These are phyloP conservation scores for Amphicarpaea edgeworthii DNA, from an alignment of 306 rosid species.

Conservation along the genomic window DNA sequence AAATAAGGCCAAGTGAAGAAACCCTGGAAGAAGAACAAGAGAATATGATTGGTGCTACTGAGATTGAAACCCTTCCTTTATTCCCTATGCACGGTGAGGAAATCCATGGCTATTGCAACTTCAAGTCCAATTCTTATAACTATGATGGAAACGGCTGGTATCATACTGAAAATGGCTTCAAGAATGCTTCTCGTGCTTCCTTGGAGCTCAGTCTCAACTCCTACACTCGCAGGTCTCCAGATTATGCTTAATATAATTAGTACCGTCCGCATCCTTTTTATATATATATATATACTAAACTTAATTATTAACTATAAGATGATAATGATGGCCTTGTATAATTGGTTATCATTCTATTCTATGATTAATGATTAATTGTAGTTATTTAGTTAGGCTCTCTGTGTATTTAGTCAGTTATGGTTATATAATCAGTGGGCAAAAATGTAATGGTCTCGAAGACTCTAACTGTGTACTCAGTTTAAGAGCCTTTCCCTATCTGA, in stretches of 20 bases:
- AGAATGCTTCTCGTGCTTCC: constrained; percentile 65
- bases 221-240: constrained; percentile 64
- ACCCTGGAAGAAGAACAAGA: constrained; percentile 46
- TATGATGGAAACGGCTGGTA: constrained; percentile 59
- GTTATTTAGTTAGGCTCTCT: constrained; percentile 35
- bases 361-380: constrained; percentile 21
- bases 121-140: constrained; percentile 60
- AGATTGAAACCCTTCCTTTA: constrained; percentile 92
- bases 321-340: constrained; percentile 21
- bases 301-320: neutral
- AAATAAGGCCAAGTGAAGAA: constrained; percentile 54
- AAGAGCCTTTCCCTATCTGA: constrained; percentile 45
- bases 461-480: constrained; percentile 37
- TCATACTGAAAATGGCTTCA: constrained; percentile 49
- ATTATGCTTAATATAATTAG: constrained; percentile 51
- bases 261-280: neutral
- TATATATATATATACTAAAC: neutral
- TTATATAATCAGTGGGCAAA: constrained; percentile 24
- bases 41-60: constrained; percentile 40
- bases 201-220: constrained; percentile 91
- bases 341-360: constrained; percentile 28
- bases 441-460: constrained; percentile 36
- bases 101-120: constrained; percentile 65
- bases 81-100: constrained; percentile 93
- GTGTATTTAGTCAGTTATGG: constrained; percentile 36